Conservation (phyloP, 345 rosid species). For the Lenwebbia sp. region DNA sequence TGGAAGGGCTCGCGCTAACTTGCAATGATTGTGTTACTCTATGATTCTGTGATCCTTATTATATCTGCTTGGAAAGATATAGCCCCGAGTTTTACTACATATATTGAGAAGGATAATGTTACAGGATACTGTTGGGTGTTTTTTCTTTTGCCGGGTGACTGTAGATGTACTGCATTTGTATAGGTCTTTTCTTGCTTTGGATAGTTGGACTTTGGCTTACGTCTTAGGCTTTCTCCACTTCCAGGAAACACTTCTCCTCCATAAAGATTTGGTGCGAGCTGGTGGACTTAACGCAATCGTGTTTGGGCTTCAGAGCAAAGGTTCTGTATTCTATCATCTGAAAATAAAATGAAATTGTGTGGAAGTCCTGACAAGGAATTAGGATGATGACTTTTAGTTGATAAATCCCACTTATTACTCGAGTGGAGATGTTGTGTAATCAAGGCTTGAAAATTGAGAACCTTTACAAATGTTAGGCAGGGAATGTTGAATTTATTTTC, state of each 20-base stretch:
- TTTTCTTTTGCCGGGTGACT: not conserved
- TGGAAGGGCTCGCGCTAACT: not conserved
- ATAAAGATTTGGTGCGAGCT: constrained; percentile 61
- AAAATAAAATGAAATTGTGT: not conserved
- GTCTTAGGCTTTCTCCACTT: not conserved
- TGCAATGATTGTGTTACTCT: not conserved
- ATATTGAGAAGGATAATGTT: not conserved
- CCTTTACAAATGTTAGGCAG: not conserved
- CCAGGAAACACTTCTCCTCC: constrained; percentile 96
- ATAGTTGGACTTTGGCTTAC: not conserved
- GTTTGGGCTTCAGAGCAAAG: constrained; percentile 50
- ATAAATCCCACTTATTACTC: not conserved
- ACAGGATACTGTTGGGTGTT: not conserved
- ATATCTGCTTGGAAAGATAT: not conserved
- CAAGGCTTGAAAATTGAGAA: not conserved
- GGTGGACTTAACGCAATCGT: constrained; percentile 48
- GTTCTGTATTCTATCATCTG: constrained; percentile 15
- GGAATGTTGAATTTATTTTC: not conserved
- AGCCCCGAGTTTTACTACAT: not conserved
- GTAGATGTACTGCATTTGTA: not conserved
- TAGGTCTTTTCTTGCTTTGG: not conserved
- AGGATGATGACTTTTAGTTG: not conserved
- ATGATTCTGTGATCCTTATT: not conserved
- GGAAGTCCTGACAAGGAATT: not conserved
- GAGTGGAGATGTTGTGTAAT: not conserved